Evolutionary conservation across 805 yeast genomes (phyloP).

Genomic region (Pichia californica): DNA sequence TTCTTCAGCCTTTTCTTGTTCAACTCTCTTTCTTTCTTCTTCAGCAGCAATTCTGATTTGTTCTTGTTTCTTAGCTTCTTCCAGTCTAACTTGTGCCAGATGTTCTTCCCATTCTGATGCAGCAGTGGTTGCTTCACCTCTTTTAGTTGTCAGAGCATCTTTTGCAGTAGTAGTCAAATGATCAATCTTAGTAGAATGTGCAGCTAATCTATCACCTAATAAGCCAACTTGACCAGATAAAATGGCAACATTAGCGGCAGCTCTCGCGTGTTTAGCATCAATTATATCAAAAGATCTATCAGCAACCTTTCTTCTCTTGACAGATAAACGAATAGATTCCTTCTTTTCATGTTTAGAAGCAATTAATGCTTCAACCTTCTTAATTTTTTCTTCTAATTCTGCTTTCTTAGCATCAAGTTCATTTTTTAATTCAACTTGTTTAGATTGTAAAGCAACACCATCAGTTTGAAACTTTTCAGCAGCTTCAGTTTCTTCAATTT

Average conservation of each 20-base stretch:
- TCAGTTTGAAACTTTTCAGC: slow-evolving; percentile 33
- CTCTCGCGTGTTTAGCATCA: slow-evolving; percentile 31
- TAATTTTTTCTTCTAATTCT: slow-evolving; percentile 27
- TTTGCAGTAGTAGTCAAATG: slow-evolving; percentile 33
- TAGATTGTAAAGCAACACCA: slow-evolving; percentile 32
- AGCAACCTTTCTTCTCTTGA: slow-evolving; percentile 35
- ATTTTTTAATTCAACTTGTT: slow-evolving; percentile 33
- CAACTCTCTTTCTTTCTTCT: slow-evolving; percentile 35
- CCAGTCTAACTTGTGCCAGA: slow-evolving; percentile 36
- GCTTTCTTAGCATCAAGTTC: slow-evolving; percentile 36
- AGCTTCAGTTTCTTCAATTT: slow-evolving; percentile 24
- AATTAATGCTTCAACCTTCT: slow-evolving; percentile 34
- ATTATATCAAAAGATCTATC: slow-evolving; percentile 31
- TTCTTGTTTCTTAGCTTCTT: slow-evolving; percentile 42
- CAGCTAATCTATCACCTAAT: slow-evolving; percentile 36
- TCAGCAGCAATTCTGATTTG: slow-evolving; percentile 34
- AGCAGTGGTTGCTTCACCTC: slow-evolving; percentile 37
- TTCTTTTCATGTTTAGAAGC: slow-evolving; percentile 37
- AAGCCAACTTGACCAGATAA: slow-evolving; percentile 39
- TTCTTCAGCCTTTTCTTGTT: slow-evolving; percentile 32
- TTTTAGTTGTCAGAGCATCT: slow-evolving; percentile 31
- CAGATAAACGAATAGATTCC: slow-evolving; percentile 19
- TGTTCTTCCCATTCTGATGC: slow-evolving; percentile 40
- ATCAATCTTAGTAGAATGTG: slow-evolving; percentile 38
- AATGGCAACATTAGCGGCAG: slow-evolving; percentile 32